Base-by-base conservation (phyloP, 1,284 basidiomycete genomes). In the Boletellus deceptivus region DNA sequence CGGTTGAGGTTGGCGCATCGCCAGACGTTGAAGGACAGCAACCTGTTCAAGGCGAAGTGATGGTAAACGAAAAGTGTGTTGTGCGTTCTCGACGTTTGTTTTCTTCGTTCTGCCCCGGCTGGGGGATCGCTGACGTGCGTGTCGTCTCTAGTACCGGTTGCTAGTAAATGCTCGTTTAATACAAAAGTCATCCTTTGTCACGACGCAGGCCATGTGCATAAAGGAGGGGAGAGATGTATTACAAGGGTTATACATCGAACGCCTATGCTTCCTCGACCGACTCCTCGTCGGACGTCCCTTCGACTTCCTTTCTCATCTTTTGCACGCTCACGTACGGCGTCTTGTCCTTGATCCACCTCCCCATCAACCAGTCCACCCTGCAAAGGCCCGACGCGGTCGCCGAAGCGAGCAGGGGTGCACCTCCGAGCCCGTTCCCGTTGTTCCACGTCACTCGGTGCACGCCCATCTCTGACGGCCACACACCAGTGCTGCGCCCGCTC, bases 391-490 rank as follows among this genome's bases (percentile, higher is more conserved):
- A 83, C 3, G 82, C 90, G 4, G 86, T 91, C 0, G 83, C 87
- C 20, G 84, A 86, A 4, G 89, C 93, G 20, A 95, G 70, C 59
- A 93, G 64, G 0, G 81, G 79, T 1, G 86, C 83, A 1, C 77
- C 73, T 2, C 70, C 80, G 0, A 94, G 70, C 1, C 90, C 91
- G 41, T 82, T 82, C 2, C 77, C 82, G 35, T 74, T 78, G 62
- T 95, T 89, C 94, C 94, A 98, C 3, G 71, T 74, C 0, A 88
- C 85, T 3, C 85, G 79, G 46, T 90, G 84, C 2, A 96, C 76
- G 6, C 82, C 84, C 1, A 93, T 81, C 58, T 90, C 78, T 1
- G 79, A 74, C 1, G 85, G 75, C 92, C 93, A 97, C 1, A 85
- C 81, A 22, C 76, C 73, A 5, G 45, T 53, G 25, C 49, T 50